These are phyloP conservation scores for Jasminum sambac DNA, from an alignment of 257 asterid species.

Conservation along the genomic window DNA sequence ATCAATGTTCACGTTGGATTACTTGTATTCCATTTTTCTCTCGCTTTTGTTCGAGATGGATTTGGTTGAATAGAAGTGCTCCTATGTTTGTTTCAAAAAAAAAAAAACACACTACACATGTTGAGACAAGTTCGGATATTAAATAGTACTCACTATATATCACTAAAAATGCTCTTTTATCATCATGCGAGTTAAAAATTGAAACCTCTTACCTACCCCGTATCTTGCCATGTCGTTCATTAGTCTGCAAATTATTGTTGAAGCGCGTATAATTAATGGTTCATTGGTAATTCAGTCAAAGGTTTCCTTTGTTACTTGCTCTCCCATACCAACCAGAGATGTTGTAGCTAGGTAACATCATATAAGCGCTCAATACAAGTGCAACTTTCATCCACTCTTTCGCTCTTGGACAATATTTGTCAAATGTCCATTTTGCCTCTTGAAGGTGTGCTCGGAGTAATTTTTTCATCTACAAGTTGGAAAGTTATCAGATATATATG, in stretches of 20 bases:
- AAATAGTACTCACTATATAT: too few species aligned
- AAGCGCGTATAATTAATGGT: slow-evolving; percentile 27
- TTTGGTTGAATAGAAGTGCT: too few species aligned
- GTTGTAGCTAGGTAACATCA: slow-evolving; percentile 13
- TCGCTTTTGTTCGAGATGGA: too few species aligned
- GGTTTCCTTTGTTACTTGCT: slow-evolving; percentile 3
- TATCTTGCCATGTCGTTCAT: slow-evolving; percentile 31
- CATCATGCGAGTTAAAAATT: too few species aligned
- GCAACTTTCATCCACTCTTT: slow-evolving; percentile 37
- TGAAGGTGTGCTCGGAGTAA: slow-evolving; percentile 23
- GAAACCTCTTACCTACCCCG: too few species aligned
- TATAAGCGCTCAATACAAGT: background rate
- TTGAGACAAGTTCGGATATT: too few species aligned
- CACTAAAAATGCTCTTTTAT: too few species aligned
- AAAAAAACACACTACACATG: too few species aligned
- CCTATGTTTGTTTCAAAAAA: too few species aligned
- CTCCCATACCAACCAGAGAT: slow-evolving; percentile 30
- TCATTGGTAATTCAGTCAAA: slow-evolving; percentile 30
- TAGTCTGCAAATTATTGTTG: slow-evolving; percentile 30
- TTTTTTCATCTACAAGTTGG: background rate
- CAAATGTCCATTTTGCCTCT: slow-evolving; percentile 32
- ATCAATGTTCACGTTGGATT: too few species aligned
- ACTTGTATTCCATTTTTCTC: too few species aligned
- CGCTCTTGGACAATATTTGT: slow-evolving; percentile 13
- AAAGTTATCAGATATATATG: too few species aligned